These are phyloP conservation scores for Aethionema arabicum DNA, from an alignment of 345 rosid genomes.

Conservation along the genomic window DNA sequence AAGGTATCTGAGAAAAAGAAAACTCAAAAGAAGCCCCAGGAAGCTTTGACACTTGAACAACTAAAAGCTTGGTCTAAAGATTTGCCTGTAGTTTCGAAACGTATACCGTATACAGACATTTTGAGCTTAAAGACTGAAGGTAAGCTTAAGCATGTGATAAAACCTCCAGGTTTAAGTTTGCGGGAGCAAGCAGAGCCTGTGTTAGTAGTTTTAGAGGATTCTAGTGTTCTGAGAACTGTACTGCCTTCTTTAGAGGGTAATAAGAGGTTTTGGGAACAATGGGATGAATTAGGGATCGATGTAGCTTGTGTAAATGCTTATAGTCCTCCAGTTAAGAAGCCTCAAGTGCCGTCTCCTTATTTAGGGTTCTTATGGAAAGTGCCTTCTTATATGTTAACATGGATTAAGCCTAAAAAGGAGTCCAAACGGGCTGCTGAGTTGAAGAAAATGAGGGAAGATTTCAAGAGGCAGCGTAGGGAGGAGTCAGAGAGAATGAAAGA, in stretches of 20 bases:
- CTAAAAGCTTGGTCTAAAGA: slow-evolving; percentile 69
- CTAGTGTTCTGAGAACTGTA: slow-evolving; percentile 75
- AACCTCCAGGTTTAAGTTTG: slow-evolving; percentile 50
- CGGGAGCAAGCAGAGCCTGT: slow-evolving; percentile 57
- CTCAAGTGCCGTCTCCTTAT: slow-evolving; percentile 69
- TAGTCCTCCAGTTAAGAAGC: slow-evolving; percentile 76
- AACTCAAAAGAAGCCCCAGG: slow-evolving; percentile 54
- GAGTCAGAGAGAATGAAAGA: slow-evolving; percentile 53
- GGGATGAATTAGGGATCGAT: slow-evolving; percentile 72
- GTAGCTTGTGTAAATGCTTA: slow-evolving; percentile 69
- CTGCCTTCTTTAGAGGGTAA: slow-evolving; percentile 70
- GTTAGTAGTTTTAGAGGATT: slow-evolving; percentile 78
- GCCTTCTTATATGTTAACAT: slow-evolving; percentile 52
- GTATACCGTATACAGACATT: slow-evolving; percentile 73
- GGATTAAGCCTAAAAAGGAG: slow-evolving; percentile 67
- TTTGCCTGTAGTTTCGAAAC: slow-evolving; percentile 60
- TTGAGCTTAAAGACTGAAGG: slow-evolving; percentile 56
- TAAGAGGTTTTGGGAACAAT: slow-evolving; percentile 74
- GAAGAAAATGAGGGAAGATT: slow-evolving; percentile 62
- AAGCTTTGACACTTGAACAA: slow-evolving; percentile 67
- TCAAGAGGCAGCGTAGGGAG: slow-evolving; percentile 62
- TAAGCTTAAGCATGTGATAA: slow-evolving; percentile 77
- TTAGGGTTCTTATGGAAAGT: slow-evolving; percentile 72
- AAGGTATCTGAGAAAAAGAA: slow-evolving; percentile 52
- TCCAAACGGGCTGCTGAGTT: slow-evolving; percentile 62